Percentiles rank a stretch among this genome's conserved stretches.
Evolutionary conservation across 345 rosid genomes (phyloP).

Genomic region (Rubroshorea leprosula): DNA sequence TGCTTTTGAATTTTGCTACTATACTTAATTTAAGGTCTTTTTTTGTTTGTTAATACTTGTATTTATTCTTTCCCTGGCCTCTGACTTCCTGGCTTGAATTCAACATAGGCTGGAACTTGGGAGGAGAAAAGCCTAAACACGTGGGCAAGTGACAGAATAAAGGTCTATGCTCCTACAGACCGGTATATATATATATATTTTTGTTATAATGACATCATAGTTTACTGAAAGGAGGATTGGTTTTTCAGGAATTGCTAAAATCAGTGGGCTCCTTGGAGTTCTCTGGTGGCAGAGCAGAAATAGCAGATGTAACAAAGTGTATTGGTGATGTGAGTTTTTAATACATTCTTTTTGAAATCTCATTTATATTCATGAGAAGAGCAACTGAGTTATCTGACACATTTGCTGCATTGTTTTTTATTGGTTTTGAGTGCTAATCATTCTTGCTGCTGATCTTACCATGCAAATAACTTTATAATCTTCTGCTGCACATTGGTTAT

Average conservation of each 20-base stretch:
- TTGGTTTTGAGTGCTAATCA: too few species aligned
- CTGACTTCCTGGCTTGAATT: neutral
- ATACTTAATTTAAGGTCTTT: neutral
- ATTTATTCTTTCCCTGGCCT: neutral
- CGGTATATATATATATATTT: neutral
- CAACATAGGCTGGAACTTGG: slow-evolving; percentile 88
- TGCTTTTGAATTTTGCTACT: too few species aligned
- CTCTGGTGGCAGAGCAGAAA: slow-evolving; percentile 66
- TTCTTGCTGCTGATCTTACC: too few species aligned
- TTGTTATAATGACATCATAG: neutral
- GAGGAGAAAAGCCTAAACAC: slow-evolving; percentile 81
- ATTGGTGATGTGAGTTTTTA: slow-evolving; percentile 69
- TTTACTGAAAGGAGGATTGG: neutral
- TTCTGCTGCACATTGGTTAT: too few species aligned
- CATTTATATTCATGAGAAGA: neutral
- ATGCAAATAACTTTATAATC: too few species aligned
- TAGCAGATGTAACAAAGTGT: slow-evolving; percentile 63
- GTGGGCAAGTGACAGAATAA: slow-evolving; percentile 77
- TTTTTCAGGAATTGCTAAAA: slow-evolving; percentile 56
- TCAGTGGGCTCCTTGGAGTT: slow-evolving; percentile 64
- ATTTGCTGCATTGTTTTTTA: too few species aligned
- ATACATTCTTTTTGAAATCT: neutral
- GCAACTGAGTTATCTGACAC: neutral
- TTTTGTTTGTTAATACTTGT: neutral
- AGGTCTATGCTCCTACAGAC: slow-evolving; percentile 35